Evolutionary conservation across 208 protist species (phyloP).

Genomic region (Leishmania guyanensis): DNA sequence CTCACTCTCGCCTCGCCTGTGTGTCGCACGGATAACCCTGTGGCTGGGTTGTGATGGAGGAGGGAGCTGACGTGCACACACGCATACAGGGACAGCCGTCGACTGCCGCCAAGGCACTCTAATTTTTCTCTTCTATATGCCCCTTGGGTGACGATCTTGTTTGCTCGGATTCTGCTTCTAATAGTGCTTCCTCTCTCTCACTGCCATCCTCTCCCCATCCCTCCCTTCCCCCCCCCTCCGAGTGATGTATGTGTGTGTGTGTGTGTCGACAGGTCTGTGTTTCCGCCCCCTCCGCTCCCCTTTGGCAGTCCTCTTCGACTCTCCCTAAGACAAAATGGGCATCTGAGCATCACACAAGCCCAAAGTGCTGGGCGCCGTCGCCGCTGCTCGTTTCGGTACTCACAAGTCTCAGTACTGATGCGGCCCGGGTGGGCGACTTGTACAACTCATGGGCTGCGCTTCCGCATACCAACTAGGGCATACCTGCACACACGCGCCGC

Average conservation of each 20-base stretch:
- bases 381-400: background rate
- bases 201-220: background rate
- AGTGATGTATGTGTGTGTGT: background rate
- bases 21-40: background rate
- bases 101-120: background rate
- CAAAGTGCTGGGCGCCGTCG: background rate
- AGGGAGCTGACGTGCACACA: background rate
- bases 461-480: background rate
- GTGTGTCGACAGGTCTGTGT: background rate
- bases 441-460: background rate
- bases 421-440: background rate
- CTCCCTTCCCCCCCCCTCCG: background rate
- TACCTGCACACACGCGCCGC: background rate
- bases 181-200: background rate
- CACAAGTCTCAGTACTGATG: background rate
- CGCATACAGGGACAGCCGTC: background rate
- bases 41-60: background rate
- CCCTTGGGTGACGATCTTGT: too few relatives aligned
- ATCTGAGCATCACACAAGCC: background rate
- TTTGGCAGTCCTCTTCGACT: background rate
- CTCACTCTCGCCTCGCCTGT: background rate
- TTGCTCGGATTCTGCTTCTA: too few relatives aligned
- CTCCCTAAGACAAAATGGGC: background rate
- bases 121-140: background rate
- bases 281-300: background rate